Conservation (phyloP, 495 filamentous ascomycete species). For the Tuber aestivum region DNA sequence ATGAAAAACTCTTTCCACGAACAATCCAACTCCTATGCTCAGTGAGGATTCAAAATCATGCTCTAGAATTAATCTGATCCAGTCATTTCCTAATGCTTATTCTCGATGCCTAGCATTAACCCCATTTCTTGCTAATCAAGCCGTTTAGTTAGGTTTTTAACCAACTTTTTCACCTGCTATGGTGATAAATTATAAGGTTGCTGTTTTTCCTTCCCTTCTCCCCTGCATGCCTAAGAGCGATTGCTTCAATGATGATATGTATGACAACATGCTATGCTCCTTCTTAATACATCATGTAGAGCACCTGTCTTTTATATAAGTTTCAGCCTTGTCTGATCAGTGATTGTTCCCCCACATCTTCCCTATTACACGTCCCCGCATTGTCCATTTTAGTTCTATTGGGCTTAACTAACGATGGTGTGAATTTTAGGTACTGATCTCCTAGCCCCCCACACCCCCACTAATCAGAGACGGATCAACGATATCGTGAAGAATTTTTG, state of each 20-base stretch:
- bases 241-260: constrained; percentile 41
- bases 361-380: background rate
- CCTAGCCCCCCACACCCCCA: background rate
- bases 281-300: constrained; percentile 42
- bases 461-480: constrained; percentile 8
- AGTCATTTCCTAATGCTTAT: constrained; percentile 14
- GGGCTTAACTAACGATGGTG: constrained; percentile 7
- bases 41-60: constrained; percentile 35
- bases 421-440: constrained; percentile 16
- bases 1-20: constrained; percentile 32
- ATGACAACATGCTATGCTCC: constrained; percentile 42
- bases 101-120: background rate
- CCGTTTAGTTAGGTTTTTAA: constrained; percentile 7
- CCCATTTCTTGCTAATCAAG: background rate
- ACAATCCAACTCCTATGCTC: constrained; percentile 44
- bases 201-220: constrained; percentile 5
- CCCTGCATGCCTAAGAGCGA: background rate
- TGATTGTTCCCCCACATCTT: constrained; percentile 22
- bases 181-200: constrained; percentile 21
- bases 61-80: constrained; percentile 24
- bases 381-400: background rate
- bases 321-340: constrained; percentile 45
- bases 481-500: constrained; percentile 42
- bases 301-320: constrained; percentile 37
- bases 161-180: constrained; percentile 3